Conservation (phyloP, 2,329 filamentous ascomycete species). For the Aspergillus pseudoviridinutans region DNA sequence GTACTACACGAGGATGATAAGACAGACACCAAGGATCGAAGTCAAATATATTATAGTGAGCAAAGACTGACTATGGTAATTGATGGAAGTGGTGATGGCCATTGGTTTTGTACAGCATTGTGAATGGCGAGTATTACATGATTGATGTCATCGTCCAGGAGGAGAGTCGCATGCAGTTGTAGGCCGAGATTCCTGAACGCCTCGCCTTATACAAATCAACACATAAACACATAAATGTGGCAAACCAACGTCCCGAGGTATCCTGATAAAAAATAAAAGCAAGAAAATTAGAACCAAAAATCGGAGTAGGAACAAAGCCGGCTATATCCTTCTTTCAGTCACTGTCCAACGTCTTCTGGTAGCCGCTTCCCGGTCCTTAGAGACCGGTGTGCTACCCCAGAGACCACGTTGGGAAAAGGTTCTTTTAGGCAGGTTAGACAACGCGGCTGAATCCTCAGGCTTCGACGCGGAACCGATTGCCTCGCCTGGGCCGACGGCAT, state of each 20-base stretch:
- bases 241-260: not conserved
- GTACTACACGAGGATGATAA: not conserved
- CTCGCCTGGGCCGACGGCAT: not conserved
- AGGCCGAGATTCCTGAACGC: not conserved
- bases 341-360: constrained; percentile 38
- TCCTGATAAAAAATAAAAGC: not conserved
- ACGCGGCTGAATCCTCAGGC: constrained; percentile 5
- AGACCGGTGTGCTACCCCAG: constrained; percentile 32
- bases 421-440: constrained; percentile 24
- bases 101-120: not conserved
- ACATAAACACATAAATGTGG: not conserved
- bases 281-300: constrained; percentile 1
- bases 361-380: constrained; percentile 25
- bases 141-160: not conserved
- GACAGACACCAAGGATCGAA: not conserved
- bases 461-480: not conserved
- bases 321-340: constrained; percentile 25
- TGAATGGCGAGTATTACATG: not conserved
- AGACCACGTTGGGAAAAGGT: constrained; percentile 34
- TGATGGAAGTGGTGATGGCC: not conserved
- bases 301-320: not conserved
- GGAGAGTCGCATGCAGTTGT: not conserved
- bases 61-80: not conserved
- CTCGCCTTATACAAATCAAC: not conserved
- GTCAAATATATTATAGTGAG: not conserved